A percentile compares a stretch with the other conserved stretches of the same genome.
phyloP scores from a whole-genome alignment of 805 yeast species.

The Monosporozyma solicola region DNA sequence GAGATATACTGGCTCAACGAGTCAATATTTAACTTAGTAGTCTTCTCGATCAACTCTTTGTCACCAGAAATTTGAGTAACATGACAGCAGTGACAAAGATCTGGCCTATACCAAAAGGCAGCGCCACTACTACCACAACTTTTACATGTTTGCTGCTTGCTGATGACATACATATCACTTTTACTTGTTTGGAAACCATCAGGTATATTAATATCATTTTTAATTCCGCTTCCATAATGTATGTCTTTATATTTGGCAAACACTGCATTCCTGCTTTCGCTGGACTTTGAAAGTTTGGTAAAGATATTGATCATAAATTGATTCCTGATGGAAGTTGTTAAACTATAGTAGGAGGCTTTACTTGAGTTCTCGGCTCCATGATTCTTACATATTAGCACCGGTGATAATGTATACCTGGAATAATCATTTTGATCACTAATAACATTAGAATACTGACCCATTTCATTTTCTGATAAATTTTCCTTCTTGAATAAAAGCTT shows the following conservation, averaged over 20 bases:
- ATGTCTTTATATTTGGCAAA: slow-evolving; percentile 10
- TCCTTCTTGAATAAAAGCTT: slow-evolving; percentile 10
- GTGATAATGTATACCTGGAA: slow-evolving; percentile 4
- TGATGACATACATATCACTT: not conserved
- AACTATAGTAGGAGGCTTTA: not conserved
- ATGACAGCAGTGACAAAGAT: slow-evolving; percentile 13
- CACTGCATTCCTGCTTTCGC: slow-evolving; percentile 2
- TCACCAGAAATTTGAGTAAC: not conserved
- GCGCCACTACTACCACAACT: slow-evolving; percentile 9
- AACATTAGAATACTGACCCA: not conserved
- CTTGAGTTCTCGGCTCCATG: not conserved
- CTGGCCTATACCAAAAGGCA: slow-evolving; percentile 16
- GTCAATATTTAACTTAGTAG: not conserved
- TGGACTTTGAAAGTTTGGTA: slow-evolving; percentile 6
- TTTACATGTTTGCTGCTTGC: slow-evolving; percentile 8
- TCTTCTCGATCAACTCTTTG: not conserved
- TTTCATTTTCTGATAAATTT: not conserved
- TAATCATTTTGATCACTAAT: not conserved
- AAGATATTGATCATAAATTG: slow-evolving; percentile 8
- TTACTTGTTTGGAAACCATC: not conserved
- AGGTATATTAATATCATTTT: not conserved
- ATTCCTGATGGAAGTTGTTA: slow-evolving; percentile 2
- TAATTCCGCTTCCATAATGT: not conserved
- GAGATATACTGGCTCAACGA: not conserved
- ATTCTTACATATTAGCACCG: slow-evolving; percentile 8